These are phyloP conservation scores for Penicillium herquei DNA, from an alignment of 495 filamentous ascomycete genomes.

Conservation along the genomic window DNA sequence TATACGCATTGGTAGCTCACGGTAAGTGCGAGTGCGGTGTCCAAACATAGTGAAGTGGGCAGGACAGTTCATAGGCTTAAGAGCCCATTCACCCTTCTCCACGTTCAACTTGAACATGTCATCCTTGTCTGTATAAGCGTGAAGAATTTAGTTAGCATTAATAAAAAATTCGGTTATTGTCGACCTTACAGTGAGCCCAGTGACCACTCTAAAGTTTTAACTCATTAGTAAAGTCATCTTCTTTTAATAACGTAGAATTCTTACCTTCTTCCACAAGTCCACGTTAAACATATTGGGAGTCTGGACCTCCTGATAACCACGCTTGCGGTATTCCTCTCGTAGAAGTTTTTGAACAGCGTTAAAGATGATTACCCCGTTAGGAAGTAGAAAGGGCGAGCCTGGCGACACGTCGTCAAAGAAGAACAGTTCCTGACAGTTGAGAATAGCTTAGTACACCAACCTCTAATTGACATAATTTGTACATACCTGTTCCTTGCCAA, in stretches of 20 bases:
- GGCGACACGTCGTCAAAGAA: slow-evolving; percentile 93
- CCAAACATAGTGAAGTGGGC: slow-evolving; percentile 78
- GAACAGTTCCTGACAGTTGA: slow-evolving; percentile 64
- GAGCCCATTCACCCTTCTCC: slow-evolving; percentile 74
- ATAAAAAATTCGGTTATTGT: background rate
- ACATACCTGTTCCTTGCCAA: slow-evolving; percentile 74
- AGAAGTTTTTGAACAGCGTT: slow-evolving; percentile 81
- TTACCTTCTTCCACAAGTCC: slow-evolving; percentile 81
- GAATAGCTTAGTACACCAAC: too few relatives aligned
- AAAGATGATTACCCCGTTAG: slow-evolving; percentile 87
- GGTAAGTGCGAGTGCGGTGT: slow-evolving; percentile 77
- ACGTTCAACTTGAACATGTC: slow-evolving; percentile 81
- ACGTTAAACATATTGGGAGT: slow-evolving; percentile 95
- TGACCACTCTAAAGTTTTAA: too few relatives aligned
- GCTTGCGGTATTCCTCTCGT: slow-evolving; percentile 84
- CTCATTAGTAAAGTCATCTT: too few relatives aligned
- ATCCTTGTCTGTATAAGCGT: slow-evolving; percentile 72
- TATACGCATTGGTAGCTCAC: slow-evolving; percentile 75
- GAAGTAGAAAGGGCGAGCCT: slow-evolving; percentile 91
- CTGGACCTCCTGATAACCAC: slow-evolving; percentile 91
- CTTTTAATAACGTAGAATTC: background rate
- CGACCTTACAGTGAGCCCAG: too few relatives aligned
- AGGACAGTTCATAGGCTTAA: slow-evolving; percentile 99
- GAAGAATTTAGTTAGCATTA: background rate
- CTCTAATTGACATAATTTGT: too few relatives aligned